Evolutionary conservation across 2,329 filamentous ascomycete species (phyloP).

Genomic region (Trichophyton rubrum): DNA sequence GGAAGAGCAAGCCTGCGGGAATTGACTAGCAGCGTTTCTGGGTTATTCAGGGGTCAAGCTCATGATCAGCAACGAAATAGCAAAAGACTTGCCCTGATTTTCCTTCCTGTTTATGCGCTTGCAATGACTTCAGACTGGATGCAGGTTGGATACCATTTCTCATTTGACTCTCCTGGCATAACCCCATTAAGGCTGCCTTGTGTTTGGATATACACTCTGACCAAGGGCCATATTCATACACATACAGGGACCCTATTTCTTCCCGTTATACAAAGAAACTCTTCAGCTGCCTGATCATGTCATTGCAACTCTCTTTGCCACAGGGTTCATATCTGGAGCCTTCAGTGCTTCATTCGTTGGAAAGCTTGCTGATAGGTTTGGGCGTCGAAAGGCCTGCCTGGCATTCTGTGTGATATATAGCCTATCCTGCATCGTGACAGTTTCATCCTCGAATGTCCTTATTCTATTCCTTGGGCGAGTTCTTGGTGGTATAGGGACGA

Average conservation of each 20-base stretch:
- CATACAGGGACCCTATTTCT: conserved; percentile 11
- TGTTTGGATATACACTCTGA: not conserved
- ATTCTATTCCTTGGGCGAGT: conserved; percentile 42
- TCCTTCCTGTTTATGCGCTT: conserved; percentile 10
- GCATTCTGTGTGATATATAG: conserved; percentile 10
- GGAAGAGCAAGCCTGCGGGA: not conserved
- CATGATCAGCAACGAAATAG: not conserved
- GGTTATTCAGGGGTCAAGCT: not conserved
- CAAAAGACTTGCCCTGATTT: conserved; percentile 4
- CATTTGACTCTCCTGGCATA: not conserved
- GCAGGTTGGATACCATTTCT: conserved; percentile 6
- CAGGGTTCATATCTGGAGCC: conserved; percentile 11
- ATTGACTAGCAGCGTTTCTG: not conserved
- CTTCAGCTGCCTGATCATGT: conserved; percentile 8
- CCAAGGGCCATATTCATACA: not conserved
- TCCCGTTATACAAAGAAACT: conserved; percentile 12
- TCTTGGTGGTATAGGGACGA: conserved; percentile 44
- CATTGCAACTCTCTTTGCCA: conserved; percentile 10
- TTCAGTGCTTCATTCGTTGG: conserved; percentile 11
- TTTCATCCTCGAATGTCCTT: conserved; percentile 26
- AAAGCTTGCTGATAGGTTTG: conserved; percentile 11
- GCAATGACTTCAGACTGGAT: conserved; percentile 12
- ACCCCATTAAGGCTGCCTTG: not conserved
- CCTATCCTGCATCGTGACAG: conserved; percentile 18
- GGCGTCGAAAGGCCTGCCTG: conserved; percentile 8